These are phyloP conservation scores for Podospora sp. DNA, from an alignment of 495 filamentous ascomycete species.

Conservation along the genomic window DNA sequence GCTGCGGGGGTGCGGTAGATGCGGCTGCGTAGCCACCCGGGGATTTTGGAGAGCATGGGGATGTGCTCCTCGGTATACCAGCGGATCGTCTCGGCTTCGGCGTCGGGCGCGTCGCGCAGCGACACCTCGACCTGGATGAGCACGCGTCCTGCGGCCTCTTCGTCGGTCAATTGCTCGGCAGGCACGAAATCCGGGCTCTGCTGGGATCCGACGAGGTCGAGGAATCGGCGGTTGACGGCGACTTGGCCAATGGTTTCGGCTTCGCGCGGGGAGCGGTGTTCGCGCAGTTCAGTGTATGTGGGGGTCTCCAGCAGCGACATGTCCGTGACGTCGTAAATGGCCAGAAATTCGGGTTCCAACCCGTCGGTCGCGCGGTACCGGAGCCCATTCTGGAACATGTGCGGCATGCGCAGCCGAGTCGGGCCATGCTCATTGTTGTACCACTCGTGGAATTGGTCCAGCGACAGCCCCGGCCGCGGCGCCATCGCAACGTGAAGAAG, in stretches of 20 bases:
- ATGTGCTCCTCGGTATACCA: slow-evolving; percentile 78
- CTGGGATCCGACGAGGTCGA: slow-evolving; percentile 60
- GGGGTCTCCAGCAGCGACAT: slow-evolving; percentile 67
- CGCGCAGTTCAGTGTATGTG: slow-evolving; percentile 68
- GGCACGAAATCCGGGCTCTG: slow-evolving; percentile 56
- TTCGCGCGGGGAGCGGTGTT: slow-evolving; percentile 71
- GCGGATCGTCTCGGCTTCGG: slow-evolving; percentile 58
- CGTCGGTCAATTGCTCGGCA: slow-evolving; percentile 61
- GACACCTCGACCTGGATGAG: slow-evolving; percentile 63
- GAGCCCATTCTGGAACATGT: slow-evolving; percentile 72
- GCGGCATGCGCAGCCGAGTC: slow-evolving; percentile 67
- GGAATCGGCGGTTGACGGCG: slow-evolving; percentile 68
- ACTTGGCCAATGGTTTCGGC: slow-evolving; percentile 76
- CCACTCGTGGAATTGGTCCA: slow-evolving; percentile 81
- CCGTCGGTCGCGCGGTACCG: slow-evolving; percentile 71
- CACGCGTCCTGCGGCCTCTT: slow-evolving; percentile 61
- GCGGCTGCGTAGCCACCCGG: slow-evolving; percentile 74
- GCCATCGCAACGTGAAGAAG: slow-evolving; percentile 82
- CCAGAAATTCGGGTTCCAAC: slow-evolving; percentile 67
- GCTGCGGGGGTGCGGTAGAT: slow-evolving; percentile 57
- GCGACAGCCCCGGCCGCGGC: slow-evolving; percentile 62
- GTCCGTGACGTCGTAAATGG: slow-evolving; percentile 77
- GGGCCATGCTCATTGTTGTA: slow-evolving; percentile 90
- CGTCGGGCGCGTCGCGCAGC: slow-evolving; percentile 54
- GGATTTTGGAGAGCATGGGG: slow-evolving; percentile 67